Conservation (phyloP, 106 monocot species). For the Posidonia australis region DNA sequence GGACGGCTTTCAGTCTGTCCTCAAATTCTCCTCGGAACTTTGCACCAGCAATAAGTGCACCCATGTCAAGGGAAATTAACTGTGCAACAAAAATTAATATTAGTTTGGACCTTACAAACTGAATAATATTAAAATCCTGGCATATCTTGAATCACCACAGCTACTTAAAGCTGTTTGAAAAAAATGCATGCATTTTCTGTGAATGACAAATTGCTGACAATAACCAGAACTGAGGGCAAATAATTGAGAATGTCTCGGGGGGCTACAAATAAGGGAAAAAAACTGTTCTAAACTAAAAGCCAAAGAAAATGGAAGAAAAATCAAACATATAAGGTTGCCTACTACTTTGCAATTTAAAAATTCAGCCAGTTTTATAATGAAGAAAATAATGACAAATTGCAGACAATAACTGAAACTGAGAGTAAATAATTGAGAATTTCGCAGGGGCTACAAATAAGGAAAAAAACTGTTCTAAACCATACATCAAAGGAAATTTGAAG, state of each 20-base stretch:
- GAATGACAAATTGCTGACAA: background rate
- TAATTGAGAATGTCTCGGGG: too few relatives aligned
- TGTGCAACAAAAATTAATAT: constrained; percentile 13
- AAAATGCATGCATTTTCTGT: background rate
- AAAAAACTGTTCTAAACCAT: too few relatives aligned
- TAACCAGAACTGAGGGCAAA: background rate
- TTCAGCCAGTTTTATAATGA: too few relatives aligned
- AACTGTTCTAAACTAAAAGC: too few relatives aligned
- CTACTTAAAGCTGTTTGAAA: too few relatives aligned
- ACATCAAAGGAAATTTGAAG: too few relatives aligned
- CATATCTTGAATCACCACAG: background rate
- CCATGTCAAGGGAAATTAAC: constrained; percentile 98
- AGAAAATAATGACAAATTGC: background rate
- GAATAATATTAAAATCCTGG: background rate
- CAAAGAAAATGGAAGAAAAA: too few relatives aligned
- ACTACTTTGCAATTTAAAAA: too few relatives aligned
- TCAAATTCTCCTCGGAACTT: constrained; percentile 93
- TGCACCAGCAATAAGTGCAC: constrained; percentile 93
- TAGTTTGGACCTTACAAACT: background rate
- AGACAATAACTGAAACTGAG: background rate
- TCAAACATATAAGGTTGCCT: too few relatives aligned
- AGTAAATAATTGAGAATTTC: too few relatives aligned
- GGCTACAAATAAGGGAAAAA: too few relatives aligned
- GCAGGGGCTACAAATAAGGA: too few relatives aligned
- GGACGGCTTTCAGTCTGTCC: constrained; percentile 92